Evolutionary conservation across 345 rosid species (phyloP).

Genomic region (Mangifera indica): DNA sequence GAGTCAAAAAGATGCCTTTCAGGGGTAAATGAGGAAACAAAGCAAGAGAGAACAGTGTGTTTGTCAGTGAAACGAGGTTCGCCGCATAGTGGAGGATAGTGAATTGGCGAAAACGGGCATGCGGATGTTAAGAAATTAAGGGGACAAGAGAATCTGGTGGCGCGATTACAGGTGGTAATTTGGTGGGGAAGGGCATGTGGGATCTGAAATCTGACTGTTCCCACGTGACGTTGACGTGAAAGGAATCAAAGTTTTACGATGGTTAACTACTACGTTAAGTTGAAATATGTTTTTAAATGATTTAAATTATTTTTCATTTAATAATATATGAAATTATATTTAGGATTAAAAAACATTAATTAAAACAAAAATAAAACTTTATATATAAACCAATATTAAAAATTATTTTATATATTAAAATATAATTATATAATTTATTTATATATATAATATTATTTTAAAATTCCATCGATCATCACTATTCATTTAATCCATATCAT

Average conservation of each 20-base stretch:
- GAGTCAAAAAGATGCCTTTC: background rate
- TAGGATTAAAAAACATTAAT: too few relatives aligned
- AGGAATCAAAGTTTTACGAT: background rate
- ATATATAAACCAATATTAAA: too few relatives aligned
- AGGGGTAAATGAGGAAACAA: slow-evolving; percentile 19
- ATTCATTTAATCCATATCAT: too few relatives aligned
- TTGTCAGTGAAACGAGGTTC: background rate
- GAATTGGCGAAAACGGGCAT: slow-evolving; percentile 21
- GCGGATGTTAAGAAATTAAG: background rate
- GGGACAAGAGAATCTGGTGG: slow-evolving; percentile 26
- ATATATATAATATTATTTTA: too few relatives aligned
- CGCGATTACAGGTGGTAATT: slow-evolving; percentile 17
- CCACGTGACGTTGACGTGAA: slow-evolving; percentile 13
- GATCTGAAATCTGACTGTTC: background rate
- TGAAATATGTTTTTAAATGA: too few relatives aligned
- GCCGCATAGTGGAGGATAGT: slow-evolving; percentile 6
- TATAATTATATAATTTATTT: too few relatives aligned
- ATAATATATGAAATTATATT: too few relatives aligned
- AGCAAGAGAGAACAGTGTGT: background rate
- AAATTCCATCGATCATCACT: too few relatives aligned
- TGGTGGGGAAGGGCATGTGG: slow-evolving; percentile 4
- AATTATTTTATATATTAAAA: too few relatives aligned
- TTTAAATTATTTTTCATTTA: too few relatives aligned
- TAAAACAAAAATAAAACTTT: too few relatives aligned
- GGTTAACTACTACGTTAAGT: too few relatives aligned